These are phyloP conservation scores for Cladophialophora chaetospira DNA, from an alignment of 2,329 filamentous ascomycete species.

Conservation along the genomic window DNA sequence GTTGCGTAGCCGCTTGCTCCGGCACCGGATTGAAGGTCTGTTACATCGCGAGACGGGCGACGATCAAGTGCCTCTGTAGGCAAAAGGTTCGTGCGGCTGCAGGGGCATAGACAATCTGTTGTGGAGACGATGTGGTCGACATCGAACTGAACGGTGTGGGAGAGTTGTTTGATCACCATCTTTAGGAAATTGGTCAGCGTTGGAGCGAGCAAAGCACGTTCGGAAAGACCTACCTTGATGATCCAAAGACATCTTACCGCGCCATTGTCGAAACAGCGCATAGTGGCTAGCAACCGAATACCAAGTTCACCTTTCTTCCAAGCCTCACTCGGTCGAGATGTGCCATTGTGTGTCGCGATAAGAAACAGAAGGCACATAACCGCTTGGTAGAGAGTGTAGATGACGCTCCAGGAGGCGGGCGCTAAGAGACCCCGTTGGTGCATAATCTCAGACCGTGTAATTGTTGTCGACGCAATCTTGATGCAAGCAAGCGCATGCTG, in stretches of 20 bases:
- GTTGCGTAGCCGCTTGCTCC: conserved; percentile 13
- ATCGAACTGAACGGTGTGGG: conserved; percentile 32
- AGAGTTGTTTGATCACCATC: conserved; percentile 28
- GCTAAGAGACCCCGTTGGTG: conserved; percentile 20
- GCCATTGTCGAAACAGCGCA: conserved; percentile 25
- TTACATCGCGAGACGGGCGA: conserved; percentile 3
- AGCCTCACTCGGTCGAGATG: conserved; percentile 30
- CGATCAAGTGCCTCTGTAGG: conserved; percentile 10
- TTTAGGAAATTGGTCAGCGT: conserved; percentile 1
- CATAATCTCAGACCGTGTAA: conserved; percentile 23
- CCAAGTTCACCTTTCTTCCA: conserved; percentile 29
- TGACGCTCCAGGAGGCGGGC: conserved; percentile 24
- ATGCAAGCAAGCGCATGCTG: conserved; percentile 30
- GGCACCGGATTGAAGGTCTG: neutral
- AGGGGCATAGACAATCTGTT: conserved; percentile 20
- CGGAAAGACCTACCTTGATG: conserved; percentile 14
- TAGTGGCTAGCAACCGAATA: conserved; percentile 25
- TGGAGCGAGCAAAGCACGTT: neutral
- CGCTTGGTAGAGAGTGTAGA: conserved; percentile 30
- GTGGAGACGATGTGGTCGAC: conserved; percentile 27
- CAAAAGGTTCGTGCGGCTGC: conserved; percentile 3
- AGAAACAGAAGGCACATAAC: conserved; percentile 30
- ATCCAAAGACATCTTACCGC: conserved; percentile 23
- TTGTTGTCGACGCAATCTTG: conserved; percentile 28
- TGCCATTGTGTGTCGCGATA: conserved; percentile 30